phyloP scores from a whole-genome alignment of 805 yeast genomes.

The Kodamaea neixiangensis region DNA sequence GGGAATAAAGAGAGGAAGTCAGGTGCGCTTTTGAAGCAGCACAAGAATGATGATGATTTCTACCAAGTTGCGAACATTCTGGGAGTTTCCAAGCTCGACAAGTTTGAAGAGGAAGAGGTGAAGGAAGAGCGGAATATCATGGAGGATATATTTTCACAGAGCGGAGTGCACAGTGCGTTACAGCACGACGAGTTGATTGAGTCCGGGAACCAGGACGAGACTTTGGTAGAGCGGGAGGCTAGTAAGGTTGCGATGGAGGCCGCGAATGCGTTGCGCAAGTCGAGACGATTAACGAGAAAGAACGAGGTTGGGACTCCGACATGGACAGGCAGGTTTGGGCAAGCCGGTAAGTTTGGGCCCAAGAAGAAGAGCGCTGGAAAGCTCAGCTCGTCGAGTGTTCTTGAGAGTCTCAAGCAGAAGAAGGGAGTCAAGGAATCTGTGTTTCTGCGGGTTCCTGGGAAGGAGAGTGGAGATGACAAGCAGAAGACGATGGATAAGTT shows the following conservation, averaged over 20 bases:
- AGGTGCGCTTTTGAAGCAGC: conserved; percentile 27
- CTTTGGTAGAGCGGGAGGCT: conserved; percentile 65
- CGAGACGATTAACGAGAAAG: conserved; percentile 53
- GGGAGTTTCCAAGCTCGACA: conserved; percentile 76
- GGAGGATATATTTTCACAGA: conserved; percentile 70
- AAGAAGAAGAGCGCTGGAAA: conserved; percentile 16
- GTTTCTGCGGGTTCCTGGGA: conserved; percentile 12
- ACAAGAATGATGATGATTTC: conserved; percentile 63
- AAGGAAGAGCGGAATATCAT: conserved; percentile 52
- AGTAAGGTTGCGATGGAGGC: conserved; percentile 56
- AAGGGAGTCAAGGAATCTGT: conserved; percentile 31
- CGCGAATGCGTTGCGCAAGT: conserved; percentile 56
- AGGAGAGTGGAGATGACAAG: conserved; percentile 16
- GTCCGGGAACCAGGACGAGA: conserved; percentile 51
- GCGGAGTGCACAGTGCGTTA: conserved; percentile 72
- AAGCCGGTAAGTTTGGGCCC: conserved; percentile 62
- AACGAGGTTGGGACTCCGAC: conserved; percentile 79
- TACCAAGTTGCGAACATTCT: conserved; percentile 58
- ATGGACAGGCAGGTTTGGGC: conserved; percentile 93
- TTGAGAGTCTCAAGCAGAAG: conserved; percentile 49
- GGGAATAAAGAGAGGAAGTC: conserved; percentile 37
- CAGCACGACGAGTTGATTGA: conserved; percentile 79
- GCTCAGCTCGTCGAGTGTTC: conserved; percentile 34
- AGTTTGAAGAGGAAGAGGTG: conserved; percentile 50
- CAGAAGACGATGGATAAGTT: conserved; percentile 36